Evolutionary conservation across 78 protist species (phyloP).

Genomic region (Tieghemostelium lacteum): DNA sequence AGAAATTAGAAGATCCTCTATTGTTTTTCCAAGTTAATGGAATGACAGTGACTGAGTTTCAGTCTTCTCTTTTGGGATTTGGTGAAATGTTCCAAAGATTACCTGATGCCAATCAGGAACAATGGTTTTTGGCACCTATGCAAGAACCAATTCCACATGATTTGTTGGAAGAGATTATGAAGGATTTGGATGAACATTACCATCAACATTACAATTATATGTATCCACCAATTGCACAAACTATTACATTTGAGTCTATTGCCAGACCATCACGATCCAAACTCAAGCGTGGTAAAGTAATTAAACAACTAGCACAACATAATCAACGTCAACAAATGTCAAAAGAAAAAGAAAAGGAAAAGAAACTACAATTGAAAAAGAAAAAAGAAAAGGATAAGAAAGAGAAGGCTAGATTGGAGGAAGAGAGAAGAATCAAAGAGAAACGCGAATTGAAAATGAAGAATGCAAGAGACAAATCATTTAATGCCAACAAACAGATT

Average conservation of each 20-base stretch:
- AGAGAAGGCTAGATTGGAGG: conserved; percentile 55
- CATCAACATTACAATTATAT: conserved; percentile 72
- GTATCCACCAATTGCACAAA: conserved; percentile 77
- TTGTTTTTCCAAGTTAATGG: conserved; percentile 75
- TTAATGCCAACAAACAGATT: neutral
- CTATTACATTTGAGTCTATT: conserved; percentile 58
- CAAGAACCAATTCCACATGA: conserved; percentile 66
- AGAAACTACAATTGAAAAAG: conserved; percentile 39
- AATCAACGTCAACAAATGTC: conserved; percentile 30
- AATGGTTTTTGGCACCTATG: conserved; percentile 69
- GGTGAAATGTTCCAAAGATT: conserved; percentile 48
- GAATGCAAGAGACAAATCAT: neutral
- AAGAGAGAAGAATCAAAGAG: conserved; percentile 63
- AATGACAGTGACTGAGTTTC: conserved; percentile 62
- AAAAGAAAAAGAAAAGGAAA: conserved; percentile 65
- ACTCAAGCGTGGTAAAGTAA: conserved; percentile 62
- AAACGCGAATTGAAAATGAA: conserved; percentile 29
- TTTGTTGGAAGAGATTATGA: conserved; percentile 51
- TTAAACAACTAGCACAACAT: conserved; percentile 54
- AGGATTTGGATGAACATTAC: conserved; percentile 68
- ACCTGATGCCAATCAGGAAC: conserved; percentile 50
- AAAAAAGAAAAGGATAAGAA: conserved; percentile 68
- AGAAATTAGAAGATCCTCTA: conserved; percentile 3
- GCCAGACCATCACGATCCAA: conserved; percentile 57
- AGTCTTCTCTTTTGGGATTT: conserved; percentile 52